phyloP scores from a whole-genome alignment of 2,329 filamentous ascomycete species.

The Hortaea sp. region DNA sequence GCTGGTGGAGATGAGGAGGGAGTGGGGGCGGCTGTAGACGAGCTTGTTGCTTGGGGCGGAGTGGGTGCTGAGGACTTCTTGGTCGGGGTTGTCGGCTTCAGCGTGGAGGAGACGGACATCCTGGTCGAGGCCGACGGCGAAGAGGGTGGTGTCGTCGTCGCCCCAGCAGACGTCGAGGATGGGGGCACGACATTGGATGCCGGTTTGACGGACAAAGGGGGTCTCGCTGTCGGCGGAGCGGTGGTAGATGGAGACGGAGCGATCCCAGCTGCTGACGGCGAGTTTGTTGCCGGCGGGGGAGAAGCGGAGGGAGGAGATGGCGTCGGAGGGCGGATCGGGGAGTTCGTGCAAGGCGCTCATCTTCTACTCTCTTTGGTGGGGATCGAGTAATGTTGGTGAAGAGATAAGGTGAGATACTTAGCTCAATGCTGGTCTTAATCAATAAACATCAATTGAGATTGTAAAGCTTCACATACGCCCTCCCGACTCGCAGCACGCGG shows the following conservation, averaged over 20 bases:
- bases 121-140: slow-evolving; percentile 77
- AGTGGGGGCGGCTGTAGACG: slow-evolving; percentile 66
- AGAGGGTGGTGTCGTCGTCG: slow-evolving; percentile 68
- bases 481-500: too few relatives aligned
- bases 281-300: slow-evolving; percentile 69
- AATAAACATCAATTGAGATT: too few relatives aligned
- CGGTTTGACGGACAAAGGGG: slow-evolving; percentile 35
- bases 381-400: too few relatives aligned
- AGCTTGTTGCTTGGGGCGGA: slow-evolving; percentile 64
- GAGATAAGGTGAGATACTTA: too few relatives aligned
- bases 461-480: too few relatives aligned
- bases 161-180: slow-evolving; percentile 91
- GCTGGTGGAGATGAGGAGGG: slow-evolving; percentile 74
- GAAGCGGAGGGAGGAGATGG: slow-evolving; percentile 78
- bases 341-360: slow-evolving; percentile 46
- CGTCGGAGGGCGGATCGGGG: slow-evolving; percentile 70
- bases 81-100: slow-evolving; percentile 31
- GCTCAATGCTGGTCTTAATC: too few relatives aligned
- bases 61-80: slow-evolving; percentile 70
- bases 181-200: slow-evolving; percentile 57
- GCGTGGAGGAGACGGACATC: slow-evolving; percentile 62
- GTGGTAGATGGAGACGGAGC: slow-evolving; percentile 72
- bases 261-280: slow-evolving; percentile 92
- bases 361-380: neutral
- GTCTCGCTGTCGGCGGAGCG: slow-evolving; percentile 31